These are phyloP conservation scores for Helianthus tuberosus DNA, from an alignment of 129 eudicot genomes.

Conservation along the genomic window DNA sequence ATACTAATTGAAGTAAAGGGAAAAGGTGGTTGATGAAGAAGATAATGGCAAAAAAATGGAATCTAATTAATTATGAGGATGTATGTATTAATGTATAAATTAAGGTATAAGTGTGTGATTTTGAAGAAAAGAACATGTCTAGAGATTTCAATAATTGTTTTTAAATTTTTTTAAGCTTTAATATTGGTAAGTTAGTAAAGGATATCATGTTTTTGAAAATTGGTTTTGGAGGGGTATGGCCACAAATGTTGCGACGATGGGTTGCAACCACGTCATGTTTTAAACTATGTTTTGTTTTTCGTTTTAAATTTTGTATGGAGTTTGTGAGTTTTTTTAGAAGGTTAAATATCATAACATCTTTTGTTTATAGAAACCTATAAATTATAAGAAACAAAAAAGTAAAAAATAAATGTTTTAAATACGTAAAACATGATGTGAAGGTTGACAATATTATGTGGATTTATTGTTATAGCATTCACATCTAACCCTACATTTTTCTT, in stretches of 20 bases:
- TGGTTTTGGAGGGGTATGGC: too few relatives aligned
- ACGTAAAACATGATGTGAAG: too few relatives aligned
- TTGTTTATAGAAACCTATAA: too few relatives aligned
- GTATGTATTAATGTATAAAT: conserved; percentile 17
- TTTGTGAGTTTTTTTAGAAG: too few relatives aligned
- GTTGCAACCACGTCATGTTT: background rate
- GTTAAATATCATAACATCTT: too few relatives aligned
- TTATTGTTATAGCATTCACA: too few relatives aligned
- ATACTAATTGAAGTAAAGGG: background rate
- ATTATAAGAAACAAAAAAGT: too few relatives aligned
- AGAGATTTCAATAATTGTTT: background rate
- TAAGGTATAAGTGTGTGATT: conserved; percentile 16
- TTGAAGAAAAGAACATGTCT: background rate
- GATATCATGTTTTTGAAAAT: background rate
- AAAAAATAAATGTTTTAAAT: too few relatives aligned
- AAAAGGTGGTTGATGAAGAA: conserved; percentile 41
- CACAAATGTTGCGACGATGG: too few relatives aligned
- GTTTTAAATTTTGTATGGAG: background rate
- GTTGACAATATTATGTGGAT: too few relatives aligned
- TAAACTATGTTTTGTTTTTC: background rate
- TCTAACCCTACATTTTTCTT: too few relatives aligned
- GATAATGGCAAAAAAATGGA: conserved; percentile 23
- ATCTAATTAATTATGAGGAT: conserved; percentile 9
- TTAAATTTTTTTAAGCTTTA: background rate
- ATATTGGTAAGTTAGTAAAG: too few relatives aligned